Evolutionary conservation across 1,139 yeast species (phyloP).

Genomic region (Sugiyamaella castrensis): DNA sequence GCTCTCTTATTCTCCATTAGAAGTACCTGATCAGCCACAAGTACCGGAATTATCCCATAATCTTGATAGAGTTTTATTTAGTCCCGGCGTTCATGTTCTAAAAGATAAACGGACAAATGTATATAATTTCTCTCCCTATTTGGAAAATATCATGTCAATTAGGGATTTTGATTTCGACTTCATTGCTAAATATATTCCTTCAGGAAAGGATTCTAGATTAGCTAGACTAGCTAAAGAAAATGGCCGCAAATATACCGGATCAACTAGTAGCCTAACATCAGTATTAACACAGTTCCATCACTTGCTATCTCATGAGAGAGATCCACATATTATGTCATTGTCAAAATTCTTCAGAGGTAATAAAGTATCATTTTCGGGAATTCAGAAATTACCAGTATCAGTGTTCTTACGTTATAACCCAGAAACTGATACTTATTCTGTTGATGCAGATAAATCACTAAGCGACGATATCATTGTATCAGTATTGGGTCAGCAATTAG

Average conservation of each 20-base stretch:
- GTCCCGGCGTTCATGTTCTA: conserved; percentile 79
- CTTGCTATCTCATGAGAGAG: conserved; percentile 60
- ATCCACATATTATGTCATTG: conserved; percentile 45
- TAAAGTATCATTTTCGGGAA: conserved; percentile 35
- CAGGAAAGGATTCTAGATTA: conserved; percentile 60
- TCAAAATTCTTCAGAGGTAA: conserved; percentile 44
- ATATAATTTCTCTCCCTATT: conserved; percentile 62
- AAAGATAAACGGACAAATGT: conserved; percentile 74
- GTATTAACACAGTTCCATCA: conserved; percentile 70
- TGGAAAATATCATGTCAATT: conserved; percentile 62
- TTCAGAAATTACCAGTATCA: conserved; percentile 44
- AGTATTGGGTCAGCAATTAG: conserved; percentile 74
- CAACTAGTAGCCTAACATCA: conserved; percentile 86
- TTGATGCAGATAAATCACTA: conserved; percentile 67
- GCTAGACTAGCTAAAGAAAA: conserved; percentile 46
- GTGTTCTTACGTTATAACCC: conserved; percentile 42
- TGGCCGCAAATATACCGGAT: conserved; percentile 57
- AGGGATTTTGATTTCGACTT: conserved; percentile 64
- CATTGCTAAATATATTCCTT: conserved; percentile 58
- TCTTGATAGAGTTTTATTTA: conserved; percentile 65
- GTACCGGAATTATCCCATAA: conserved; percentile 57
- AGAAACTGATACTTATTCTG: conserved; percentile 49
- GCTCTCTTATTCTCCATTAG: conserved; percentile 23
- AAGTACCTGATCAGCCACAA: conserved; percentile 28
- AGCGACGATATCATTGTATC: conserved; percentile 73